Conservation (phyloP, 345 rosid species). For the Arabis hirsuta region DNA sequence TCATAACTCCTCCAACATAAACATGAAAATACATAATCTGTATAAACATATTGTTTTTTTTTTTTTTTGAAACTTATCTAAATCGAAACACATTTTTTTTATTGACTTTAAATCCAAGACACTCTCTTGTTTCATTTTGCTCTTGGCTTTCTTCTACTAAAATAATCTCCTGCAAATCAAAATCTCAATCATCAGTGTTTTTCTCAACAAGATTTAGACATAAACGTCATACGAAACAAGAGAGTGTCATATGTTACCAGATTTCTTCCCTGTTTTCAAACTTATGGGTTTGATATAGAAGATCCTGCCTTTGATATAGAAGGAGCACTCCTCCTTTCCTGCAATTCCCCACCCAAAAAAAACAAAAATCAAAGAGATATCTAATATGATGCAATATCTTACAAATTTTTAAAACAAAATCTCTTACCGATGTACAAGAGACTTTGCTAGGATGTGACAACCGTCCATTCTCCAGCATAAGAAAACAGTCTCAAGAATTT, state of each 20-base stretch:
- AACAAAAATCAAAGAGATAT: too few relatives aligned
- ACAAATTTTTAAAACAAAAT: too few relatives aligned
- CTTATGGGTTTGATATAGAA: slow-evolving; percentile 3
- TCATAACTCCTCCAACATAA: too few relatives aligned
- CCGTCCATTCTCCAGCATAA: neutral
- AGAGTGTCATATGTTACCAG: slow-evolving; percentile 25
- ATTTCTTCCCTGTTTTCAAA: slow-evolving; percentile 3
- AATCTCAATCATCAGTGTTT: slow-evolving; percentile 6
- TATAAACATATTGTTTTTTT: slow-evolving; percentile 15
- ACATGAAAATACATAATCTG: neutral
- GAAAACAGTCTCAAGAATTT: slow-evolving; percentile 43
- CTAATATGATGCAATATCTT: too few relatives aligned
- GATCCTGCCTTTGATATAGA: too few relatives aligned
- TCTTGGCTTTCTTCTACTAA: slow-evolving; percentile 32
- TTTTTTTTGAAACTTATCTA: neutral
- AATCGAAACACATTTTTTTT: neutral
- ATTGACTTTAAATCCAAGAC: neutral
- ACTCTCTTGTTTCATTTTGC: neutral
- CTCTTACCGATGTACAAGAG: too few relatives aligned
- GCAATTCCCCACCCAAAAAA: too few relatives aligned
- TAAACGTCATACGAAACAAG: neutral
- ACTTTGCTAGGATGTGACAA: too few relatives aligned
- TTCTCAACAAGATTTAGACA: slow-evolving; percentile 17
- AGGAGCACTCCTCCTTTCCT: too few relatives aligned
- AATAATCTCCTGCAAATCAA: slow-evolving; percentile 28